Percentiles rank a stretch among this genome's conserved stretches.
Conservation (phyloP, 2,329 filamentous ascomycete species). For the Curvularia spicifera region DNA sequence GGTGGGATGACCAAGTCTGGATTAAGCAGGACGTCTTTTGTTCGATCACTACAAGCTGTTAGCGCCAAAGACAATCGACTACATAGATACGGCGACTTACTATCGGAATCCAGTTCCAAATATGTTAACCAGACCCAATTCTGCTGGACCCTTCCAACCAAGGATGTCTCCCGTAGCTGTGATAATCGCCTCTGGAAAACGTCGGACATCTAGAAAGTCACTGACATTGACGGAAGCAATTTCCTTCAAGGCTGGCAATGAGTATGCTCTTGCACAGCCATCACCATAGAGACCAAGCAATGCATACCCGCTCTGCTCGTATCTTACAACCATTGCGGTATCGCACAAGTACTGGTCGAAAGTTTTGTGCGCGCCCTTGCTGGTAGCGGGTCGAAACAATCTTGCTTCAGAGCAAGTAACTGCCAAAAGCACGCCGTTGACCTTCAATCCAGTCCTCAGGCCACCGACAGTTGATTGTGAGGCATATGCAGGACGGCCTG, state of each 20-base stretch:
- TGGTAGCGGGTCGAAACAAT: conserved; percentile 82
- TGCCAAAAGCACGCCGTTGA: conserved; percentile 81
- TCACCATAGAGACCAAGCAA: conserved; percentile 87
- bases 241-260: conserved; percentile 87
- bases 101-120: conserved; percentile 77
- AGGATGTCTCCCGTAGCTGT: conserved; percentile 81
- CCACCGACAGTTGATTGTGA: conserved; percentile 77
- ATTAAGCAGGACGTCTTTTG: conserved; percentile 79
- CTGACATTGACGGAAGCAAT: conserved; percentile 70
- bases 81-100: conserved; percentile 50
- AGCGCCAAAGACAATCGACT: conserved; percentile 6
- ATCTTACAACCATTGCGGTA: conserved; percentile 76
- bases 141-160: conserved; percentile 86
- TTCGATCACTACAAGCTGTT: conserved; percentile 48
- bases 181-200: conserved; percentile 73
- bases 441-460: conserved; percentile 72
- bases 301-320: conserved; percentile 76
- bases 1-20: conserved; percentile 74
- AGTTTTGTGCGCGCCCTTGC: conserved; percentile 89
- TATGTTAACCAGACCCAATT: conserved; percentile 80
- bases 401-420: conserved; percentile 77
- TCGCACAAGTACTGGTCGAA: conserved; percentile 87
- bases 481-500: conserved; percentile 76
- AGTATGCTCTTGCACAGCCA: conserved; percentile 77
- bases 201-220: conserved; percentile 73